Base-by-base conservation (phyloP, 805 yeast genomes). In the Candida boidinii region DNA sequence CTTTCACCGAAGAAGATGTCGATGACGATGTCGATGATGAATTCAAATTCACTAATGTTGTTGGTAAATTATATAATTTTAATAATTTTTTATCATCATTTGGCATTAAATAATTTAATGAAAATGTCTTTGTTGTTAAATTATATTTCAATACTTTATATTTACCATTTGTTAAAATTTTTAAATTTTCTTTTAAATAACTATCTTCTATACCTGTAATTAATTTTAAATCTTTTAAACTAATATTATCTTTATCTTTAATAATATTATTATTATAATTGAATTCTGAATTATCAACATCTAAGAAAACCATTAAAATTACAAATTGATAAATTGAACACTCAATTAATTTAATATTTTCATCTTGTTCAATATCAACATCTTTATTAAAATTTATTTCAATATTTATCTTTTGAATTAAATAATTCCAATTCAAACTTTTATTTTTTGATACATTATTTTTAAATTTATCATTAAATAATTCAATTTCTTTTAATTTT, bases 271-370 rank as follows among this genome's bases (percentile, higher is more conserved):
- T n/a, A n/a, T n/a, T n/a, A n/a, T n/a, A n/a, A n/a, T n/a, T n/a
- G n/a, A n/a, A n/a, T n/a, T n/a, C n/a, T n/a, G n/a, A n/a, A n/a
- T n/a, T n/a, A n/a, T n/a, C n/a, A n/a, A n/a, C n/a, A 0, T 58
- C 51, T 27, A 64, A 61, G 39, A 66, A 69, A 12, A 60, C 45
- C 11, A 60, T 35, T 3, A 70, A 39, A 0, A 68, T 53, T 1
- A 59, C 46, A 0, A 71, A 71, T 41, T 68, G 73, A 29, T 62
- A 56, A n/a, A 68, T 41, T 25, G 68, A 65, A 14, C 68, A 58
- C 2, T 37, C 38, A 21, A 64, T 45, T 65, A 31, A 58, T 59
- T 11, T n/a, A 10, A 7, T 23, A 17, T n/a, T 18, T 27, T 1
- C 18, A n/a, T 5, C 14, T 18, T 18, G 28, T 14, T 13, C 28